Conservation (phyloP, 495 filamentous ascomycete species). For the Xanthoparmelia taractica region DNA sequence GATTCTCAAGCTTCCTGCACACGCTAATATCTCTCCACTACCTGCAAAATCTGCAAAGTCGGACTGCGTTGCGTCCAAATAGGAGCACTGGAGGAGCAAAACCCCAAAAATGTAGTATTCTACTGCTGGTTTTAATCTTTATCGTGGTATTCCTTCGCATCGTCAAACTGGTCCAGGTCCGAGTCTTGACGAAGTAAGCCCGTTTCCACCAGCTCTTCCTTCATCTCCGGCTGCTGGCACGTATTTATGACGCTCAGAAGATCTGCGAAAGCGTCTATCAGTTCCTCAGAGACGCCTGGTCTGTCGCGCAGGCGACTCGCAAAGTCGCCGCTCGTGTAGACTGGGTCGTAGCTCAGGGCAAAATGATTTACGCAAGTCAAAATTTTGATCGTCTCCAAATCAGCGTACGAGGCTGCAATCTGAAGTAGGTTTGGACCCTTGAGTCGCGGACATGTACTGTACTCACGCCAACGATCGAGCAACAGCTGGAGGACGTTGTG, state of each 20-base stretch:
- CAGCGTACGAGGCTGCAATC: slow-evolving; percentile 28
- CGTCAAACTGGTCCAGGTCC: background rate
- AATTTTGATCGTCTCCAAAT: slow-evolving; percentile 27
- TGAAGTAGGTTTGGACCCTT: slow-evolving; percentile 29
- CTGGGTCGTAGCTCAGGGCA: slow-evolving; percentile 5
- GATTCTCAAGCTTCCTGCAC: too few species aligned
- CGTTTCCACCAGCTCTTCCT: slow-evolving; percentile 1
- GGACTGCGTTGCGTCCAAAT: too few species aligned
- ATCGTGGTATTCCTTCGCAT: slow-evolving; percentile 1
- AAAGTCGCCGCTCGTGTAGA: slow-evolving; percentile 5
- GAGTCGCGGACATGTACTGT: slow-evolving; percentile 29
- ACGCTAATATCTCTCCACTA: too few species aligned
- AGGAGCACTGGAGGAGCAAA: too few species aligned
- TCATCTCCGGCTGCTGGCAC: background rate
- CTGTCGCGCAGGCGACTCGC: slow-evolving; percentile 5
- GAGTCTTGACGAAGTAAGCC: background rate
- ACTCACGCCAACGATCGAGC: slow-evolving; percentile 31
- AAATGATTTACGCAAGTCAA: slow-evolving; percentile 14
- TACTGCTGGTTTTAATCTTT: too few species aligned
- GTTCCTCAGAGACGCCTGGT: slow-evolving; percentile 2
- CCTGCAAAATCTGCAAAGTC: too few species aligned
- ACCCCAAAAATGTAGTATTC: too few species aligned
- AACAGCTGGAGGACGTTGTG: slow-evolving; percentile 27
- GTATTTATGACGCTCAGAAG: slow-evolving; percentile 3
- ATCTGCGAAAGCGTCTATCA: background rate